Percentiles rank a stretch among this genome's conserved stretches.
phyloP scores from a whole-genome alignment of 2,329 filamentous ascomycete genomes.

The Dactylellina sp. region DNA sequence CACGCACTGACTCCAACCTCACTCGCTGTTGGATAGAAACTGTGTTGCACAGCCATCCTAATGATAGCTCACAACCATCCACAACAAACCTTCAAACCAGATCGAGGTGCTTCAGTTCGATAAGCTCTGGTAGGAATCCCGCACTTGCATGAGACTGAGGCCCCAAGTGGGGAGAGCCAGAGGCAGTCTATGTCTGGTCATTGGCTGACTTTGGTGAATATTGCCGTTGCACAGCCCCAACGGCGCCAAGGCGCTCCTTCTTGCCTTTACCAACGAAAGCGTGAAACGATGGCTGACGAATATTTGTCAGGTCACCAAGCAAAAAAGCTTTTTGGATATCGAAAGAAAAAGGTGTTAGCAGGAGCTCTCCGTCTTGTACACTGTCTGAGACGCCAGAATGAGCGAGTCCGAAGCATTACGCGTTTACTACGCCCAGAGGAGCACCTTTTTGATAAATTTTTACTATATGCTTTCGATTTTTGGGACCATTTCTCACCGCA shows the following conservation, averaged over 20 bases:
- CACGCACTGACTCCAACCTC: not conserved
- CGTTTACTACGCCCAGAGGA: slow-evolving; percentile 1
- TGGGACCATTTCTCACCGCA: slow-evolving; percentile 19
- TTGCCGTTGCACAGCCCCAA: slow-evolving; percentile 48
- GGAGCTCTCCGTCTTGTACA: slow-evolving; percentile 7
- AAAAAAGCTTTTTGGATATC: slow-evolving; percentile 1
- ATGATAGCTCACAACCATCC: not conserved
- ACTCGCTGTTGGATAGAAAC: slow-evolving; percentile 3
- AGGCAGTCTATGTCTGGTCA: slow-evolving; percentile 8
- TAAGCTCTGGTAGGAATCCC: slow-evolving; percentile 20
- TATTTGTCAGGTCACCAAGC: slow-evolving; percentile 44
- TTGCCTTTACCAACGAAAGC: slow-evolving; percentile 4
- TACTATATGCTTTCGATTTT: slow-evolving; percentile 10
- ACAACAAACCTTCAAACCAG: not conserved
- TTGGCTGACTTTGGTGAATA: slow-evolving; percentile 22
- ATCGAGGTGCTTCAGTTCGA: slow-evolving; percentile 2
- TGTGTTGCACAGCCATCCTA: slow-evolving; percentile 22
- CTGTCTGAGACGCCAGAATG: not conserved
- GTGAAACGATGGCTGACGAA: slow-evolving; percentile 50
- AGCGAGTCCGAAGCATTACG: slow-evolving; percentile 20
- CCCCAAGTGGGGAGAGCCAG: not conserved
- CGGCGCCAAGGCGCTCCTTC: slow-evolving; percentile 41
- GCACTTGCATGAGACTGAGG: slow-evolving; percentile 28
- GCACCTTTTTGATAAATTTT: not conserved
- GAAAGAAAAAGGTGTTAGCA: not conserved